Conservation (phyloP, 495 filamentous ascomycete genomes). For the Tuber calosporum region DNA sequence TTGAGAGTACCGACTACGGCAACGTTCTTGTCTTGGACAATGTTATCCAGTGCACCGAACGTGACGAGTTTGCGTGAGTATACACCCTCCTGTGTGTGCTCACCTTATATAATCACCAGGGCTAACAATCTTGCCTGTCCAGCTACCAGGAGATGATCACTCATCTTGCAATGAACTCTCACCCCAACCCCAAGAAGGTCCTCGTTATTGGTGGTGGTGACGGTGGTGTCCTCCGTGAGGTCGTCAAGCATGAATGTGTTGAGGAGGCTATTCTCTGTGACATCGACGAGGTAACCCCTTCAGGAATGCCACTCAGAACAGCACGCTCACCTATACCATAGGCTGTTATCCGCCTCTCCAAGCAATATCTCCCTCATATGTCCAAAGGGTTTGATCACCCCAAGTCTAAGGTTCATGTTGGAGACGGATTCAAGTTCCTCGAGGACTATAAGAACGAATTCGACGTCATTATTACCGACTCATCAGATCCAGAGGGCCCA, state of each 20-base stretch:
- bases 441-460: constrained; percentile 87
- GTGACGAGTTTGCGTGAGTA: constrained; percentile 85
- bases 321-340: constrained; percentile 37
- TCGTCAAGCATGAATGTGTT: constrained; percentile 86
- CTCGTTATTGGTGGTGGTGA: constrained; percentile 97
- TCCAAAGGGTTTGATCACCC: constrained; percentile 85
- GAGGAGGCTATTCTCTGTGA: constrained; percentile 95
- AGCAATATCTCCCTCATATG: constrained; percentile 97
- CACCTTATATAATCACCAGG: neutral
- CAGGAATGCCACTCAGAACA: neutral
- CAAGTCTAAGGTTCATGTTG: constrained; percentile 81
- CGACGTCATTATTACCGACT: constrained; percentile 99
- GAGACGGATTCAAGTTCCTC: constrained; percentile 97
- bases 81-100: neutral
- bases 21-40: constrained; percentile 97
- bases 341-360: constrained; percentile 96
- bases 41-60: constrained; percentile 96
- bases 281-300: constrained; percentile 75
- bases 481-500: constrained; percentile 91
- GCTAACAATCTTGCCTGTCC: neutral
- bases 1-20: constrained; percentile 93
- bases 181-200: constrained; percentile 95
- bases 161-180: constrained; percentile 95
- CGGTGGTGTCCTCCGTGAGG: constrained; percentile 92
- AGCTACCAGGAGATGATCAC: constrained; percentile 99